Conservation (phyloP, 2,329 filamentous ascomycete genomes). For the Diaporthe australafricana region DNA sequence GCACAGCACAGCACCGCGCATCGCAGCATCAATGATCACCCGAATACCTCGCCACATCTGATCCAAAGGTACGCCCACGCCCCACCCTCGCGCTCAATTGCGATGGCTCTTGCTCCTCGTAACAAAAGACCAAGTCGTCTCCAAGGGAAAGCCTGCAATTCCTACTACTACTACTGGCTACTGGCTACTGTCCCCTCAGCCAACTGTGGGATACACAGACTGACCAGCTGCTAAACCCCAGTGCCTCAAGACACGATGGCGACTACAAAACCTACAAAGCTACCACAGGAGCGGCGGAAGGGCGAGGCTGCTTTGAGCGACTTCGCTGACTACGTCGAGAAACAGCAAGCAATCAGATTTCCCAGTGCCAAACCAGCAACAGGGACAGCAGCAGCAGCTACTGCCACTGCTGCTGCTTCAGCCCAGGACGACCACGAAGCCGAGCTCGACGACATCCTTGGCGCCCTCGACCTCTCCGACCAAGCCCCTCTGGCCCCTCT, state of each 20-base stretch:
- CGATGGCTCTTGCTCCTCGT: neutral
- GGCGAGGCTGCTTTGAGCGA: conserved; percentile 93
- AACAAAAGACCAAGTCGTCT: neutral
- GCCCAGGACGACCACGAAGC: conserved; percentile 68
- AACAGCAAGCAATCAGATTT: conserved; percentile 84
- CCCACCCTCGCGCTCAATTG: neutral
- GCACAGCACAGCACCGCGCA: neutral
- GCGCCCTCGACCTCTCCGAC: conserved; percentile 86
- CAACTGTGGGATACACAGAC: neutral
- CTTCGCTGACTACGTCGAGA: conserved; percentile 97
- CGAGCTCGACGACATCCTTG: conserved; percentile 92
- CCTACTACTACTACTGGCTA: too few species aligned
- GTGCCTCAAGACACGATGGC: conserved; percentile 59
- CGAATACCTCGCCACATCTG: conserved; percentile 27
- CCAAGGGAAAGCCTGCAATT: too few species aligned
- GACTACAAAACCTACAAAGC: conserved; percentile 63
- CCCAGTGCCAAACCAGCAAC: conserved; percentile 49
- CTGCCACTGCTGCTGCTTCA: conserved; percentile 45
- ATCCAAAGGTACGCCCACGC: conserved; percentile 8
- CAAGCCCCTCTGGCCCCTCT: conserved; percentile 74
- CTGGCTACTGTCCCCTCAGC: neutral
- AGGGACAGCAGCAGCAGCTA: conserved; percentile 43
- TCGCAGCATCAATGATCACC: conserved; percentile 29
- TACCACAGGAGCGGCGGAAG: conserved; percentile 83
- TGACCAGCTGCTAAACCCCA: conserved; percentile 14